A percentile compares a stretch with the other conserved stretches of the same genome.
Evolutionary conservation across 352 stramenopile species (phyloP).

Genomic region (Phytophthora europaea): DNA sequence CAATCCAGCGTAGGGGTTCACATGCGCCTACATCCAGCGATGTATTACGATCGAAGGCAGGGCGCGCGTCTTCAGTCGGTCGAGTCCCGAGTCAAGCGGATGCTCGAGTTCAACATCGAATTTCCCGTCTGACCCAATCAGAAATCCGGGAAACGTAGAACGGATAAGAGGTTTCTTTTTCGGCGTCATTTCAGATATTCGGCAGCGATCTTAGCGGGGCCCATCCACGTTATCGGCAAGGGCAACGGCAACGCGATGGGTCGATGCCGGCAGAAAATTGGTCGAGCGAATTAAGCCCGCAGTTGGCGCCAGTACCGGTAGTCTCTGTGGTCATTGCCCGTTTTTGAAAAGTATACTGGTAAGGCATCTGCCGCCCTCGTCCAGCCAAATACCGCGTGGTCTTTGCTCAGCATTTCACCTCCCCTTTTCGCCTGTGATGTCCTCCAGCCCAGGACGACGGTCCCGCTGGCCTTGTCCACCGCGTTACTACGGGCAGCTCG

Average conservation of each 20-base stretch:
- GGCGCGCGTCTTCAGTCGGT: neutral
- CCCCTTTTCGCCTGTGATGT: constrained; percentile 1
- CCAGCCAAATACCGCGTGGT: neutral
- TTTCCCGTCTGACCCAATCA: constrained; percentile 22
- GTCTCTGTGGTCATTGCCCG: too few species aligned
- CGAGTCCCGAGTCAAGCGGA: neutral
- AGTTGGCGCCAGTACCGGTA: too few species aligned
- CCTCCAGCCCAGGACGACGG: constrained; percentile 1
- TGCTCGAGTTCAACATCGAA: constrained; percentile 30
- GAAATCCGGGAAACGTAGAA: constrained; percentile 8
- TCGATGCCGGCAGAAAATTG: neutral
- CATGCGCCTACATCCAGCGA: neutral
- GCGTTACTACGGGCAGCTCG: constrained; percentile 25
- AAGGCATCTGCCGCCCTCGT: neutral
- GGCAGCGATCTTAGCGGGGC: constrained; percentile 22
- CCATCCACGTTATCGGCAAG: constrained; percentile 18
- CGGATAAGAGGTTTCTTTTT: constrained; percentile 28
- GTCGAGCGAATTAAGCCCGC: neutral
- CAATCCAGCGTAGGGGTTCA: neutral
- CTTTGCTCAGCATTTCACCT: constrained; percentile 23
- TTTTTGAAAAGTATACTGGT: neutral
- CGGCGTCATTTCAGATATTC: constrained; percentile 25
- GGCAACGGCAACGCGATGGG: constrained; percentile 14
- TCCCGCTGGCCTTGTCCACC: constrained; percentile 6
- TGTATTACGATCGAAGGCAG: neutral